Base-by-base conservation (phyloP, 2,329 filamentous ascomycete genomes). In the Calonectria crousiana region DNA sequence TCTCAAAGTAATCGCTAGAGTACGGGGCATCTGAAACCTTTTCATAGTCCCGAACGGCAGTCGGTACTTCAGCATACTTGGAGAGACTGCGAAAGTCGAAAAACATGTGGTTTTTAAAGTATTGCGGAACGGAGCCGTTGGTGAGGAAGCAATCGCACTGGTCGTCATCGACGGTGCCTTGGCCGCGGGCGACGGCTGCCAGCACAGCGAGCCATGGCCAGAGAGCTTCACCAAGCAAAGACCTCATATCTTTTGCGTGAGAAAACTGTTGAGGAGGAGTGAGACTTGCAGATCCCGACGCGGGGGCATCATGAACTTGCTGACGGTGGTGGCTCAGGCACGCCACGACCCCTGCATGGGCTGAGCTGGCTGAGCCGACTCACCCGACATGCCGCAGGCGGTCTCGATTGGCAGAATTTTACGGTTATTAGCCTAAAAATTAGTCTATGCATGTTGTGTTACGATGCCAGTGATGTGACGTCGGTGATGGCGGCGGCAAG, bases 1-100 rank as follows among this genome's bases (percentile, higher is more conserved):
- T 79, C 23, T 71, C 79, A 73, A 88, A 87, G 74, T 82, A 86
- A 30, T 77, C 71, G 70, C 82, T 85, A 0, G 86, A 84, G 8
- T 78, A 74, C 8, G 62, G 64, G 0, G 86, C 86, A 0, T 79
- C 69, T 9, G 79, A 64, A 68, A 81, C 84, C 44, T 77, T 75
- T 26, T 81, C 69, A 13, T 75, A 41, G 38, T 80, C 81, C 6
- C 74, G 67, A 71, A 86, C 77, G 56, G 82, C 73, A 3, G 75
- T 47, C 4, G 86, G 85, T 0, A 83, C 81, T 16, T 78, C 73
- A 20, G 79, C 79, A 38, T 80, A 74, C 16, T 81, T 67, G 2
- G 78, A 76, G 0, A 83, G 76, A 16, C 75, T 79, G 11, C 81
- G 78, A 68, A 83, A 83, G 77, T 83, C 82, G 64, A 74, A 82